Base-by-base conservation (phyloP, 2,329 filamentous ascomycete species). In the Penicillium vulpinum region DNA sequence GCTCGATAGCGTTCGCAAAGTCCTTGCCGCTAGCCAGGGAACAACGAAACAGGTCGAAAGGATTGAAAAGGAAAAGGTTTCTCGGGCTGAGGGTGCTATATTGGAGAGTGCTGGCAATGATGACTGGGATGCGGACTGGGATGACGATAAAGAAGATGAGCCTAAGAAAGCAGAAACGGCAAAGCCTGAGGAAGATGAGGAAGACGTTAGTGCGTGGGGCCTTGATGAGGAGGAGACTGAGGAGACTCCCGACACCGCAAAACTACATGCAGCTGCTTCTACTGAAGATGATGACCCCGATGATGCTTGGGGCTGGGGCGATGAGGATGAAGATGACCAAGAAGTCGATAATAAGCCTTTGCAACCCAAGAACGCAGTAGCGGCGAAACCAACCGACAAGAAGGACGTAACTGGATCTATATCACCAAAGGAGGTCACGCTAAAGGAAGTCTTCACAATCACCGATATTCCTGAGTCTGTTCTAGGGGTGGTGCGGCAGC, bases 301-400 rank as follows among this genome's bases (percentile, higher is more conserved):
- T 15, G 90, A 91, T 59, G 90, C 91, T 26, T 95, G 91, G 89
- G 91, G 89, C 3, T 96, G 92, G 90, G 89, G 86, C 22, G 91
- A 92, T 36, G 89, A 89, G 7, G 75, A 78, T 18, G 68, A 76
- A 48, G 70, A 60, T 62, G 72, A 31, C n/a, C 40, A 50, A 62
- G 75, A 64, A 56, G 73, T 47, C 50, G 63, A 67, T 33, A 49
- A 53, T 21, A 18, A 49, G 11, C 39, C 56, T 50, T 46, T 47
- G n/a, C 62, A 67, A 44, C 49, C 60, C 22, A 58, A 67, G 39
- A 52, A 67, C 31, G 41, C 66, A 7, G 18, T 61, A 35, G 38
- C 38, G 26, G 16, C 59, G 6, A 62, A 65, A 26, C 65, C 73
- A 58, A 52, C 61, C 39, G 65, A 67, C 39, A 64, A 59, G 29